A percentile compares a stretch with the other conserved stretches of the same genome.
These are phyloP conservation scores for Myriosclerotinia curreyana DNA, from an alignment of 2,329 filamentous ascomycete genomes.

Conservation along the genomic window DNA sequence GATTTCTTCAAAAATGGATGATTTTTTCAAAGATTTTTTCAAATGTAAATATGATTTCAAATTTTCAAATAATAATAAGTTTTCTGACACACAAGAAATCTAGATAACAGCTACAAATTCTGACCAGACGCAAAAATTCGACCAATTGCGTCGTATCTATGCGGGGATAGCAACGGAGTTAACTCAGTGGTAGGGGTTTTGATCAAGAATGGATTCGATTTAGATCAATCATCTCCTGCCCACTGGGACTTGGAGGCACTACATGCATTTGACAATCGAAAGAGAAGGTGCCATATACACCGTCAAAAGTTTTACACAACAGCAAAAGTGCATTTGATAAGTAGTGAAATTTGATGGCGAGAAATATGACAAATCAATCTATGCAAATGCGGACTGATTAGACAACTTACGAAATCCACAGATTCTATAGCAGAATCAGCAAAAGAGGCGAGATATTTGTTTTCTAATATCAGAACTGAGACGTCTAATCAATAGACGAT, in stretches of 20 bases:
- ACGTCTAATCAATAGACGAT: not conserved
- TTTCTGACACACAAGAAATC: too few relatives aligned
- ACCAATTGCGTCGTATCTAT: not conserved
- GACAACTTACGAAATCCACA: not conserved
- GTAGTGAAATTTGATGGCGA: too few relatives aligned
- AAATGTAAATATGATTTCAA: too few relatives aligned
- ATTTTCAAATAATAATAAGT: too few relatives aligned
- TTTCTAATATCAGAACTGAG: not conserved
- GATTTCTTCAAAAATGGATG: too few relatives aligned
- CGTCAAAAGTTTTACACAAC: not conserved
- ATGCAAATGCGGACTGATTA: not conserved
- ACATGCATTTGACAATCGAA: not conserved
- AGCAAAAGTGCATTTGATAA: not conserved
- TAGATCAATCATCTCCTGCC: not conserved
- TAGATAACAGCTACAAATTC: not conserved
- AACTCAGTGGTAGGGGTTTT: conserved; percentile 4
- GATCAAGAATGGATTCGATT: not conserved
- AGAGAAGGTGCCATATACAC: not conserved
- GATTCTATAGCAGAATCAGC: not conserved
- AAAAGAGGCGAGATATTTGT: not conserved
- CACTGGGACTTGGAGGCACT: not conserved
- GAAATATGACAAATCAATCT: not conserved
- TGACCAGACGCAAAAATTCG: not conserved
- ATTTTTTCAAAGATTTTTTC: too few relatives aligned
- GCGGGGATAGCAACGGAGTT: not conserved